A percentile compares a stretch with the other conserved stretches of the same genome.
These are phyloP conservation scores for Marasmius fiardii DNA, from an alignment of 1,284 basidiomycete species.

Conservation along the genomic window DNA sequence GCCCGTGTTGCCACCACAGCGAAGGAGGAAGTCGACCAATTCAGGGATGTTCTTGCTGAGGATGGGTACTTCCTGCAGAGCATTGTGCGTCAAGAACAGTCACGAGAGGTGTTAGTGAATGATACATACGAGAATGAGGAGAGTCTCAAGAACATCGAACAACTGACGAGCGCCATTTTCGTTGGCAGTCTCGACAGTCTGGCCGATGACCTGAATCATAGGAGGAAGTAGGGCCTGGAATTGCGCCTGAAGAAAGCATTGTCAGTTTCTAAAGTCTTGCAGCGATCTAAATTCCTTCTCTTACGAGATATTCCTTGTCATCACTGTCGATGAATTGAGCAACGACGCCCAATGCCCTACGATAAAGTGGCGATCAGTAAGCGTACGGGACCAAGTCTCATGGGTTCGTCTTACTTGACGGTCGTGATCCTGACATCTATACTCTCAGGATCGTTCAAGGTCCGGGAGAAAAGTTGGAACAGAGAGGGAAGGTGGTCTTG, in stretches of 20 bases:
- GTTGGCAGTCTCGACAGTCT: constrained; percentile 81
- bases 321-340: constrained; percentile 92
- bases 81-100: constrained; percentile 10
- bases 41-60: constrained; percentile 88
- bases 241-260: constrained; percentile 52
- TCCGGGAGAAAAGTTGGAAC: constrained; percentile 78
- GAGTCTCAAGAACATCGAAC: constrained; percentile 95
- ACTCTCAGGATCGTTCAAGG: constrained; percentile 87
- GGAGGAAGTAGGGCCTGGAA: constrained; percentile 89
- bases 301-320: constrained; percentile 84
- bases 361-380: constrained; percentile 11
- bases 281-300: constrained; percentile 24
- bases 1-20: constrained; percentile 77
- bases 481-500: constrained; percentile 76
- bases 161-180: constrained; percentile 85
- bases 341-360: constrained; percentile 84
- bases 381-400: background rate
- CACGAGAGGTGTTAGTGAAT: background rate
- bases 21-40: constrained; percentile 87
- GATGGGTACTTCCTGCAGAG: constrained; percentile 81
- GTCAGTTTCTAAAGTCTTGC: background rate
- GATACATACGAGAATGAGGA: constrained; percentile 80
- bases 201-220: constrained; percentile 90
- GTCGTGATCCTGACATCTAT: constrained; percentile 92
- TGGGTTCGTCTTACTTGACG: constrained; percentile 54